phyloP scores from a whole-genome alignment of 441 rosid genomes.

The Raphanus hybrid region DNA sequence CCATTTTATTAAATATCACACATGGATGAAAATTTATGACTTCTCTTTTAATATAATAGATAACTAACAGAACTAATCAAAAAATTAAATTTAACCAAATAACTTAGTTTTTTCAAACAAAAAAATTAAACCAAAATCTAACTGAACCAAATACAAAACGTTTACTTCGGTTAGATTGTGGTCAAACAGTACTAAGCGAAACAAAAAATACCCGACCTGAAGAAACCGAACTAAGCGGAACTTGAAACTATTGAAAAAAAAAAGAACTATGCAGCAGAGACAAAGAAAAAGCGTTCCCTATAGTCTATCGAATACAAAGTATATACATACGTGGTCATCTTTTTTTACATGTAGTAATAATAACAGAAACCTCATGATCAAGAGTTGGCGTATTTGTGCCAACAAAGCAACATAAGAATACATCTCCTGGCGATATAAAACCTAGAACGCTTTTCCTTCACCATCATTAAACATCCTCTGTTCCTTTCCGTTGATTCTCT shows the following conservation, averaged over 20 bases:
- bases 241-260: background rate
- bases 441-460: conserved; percentile 57
- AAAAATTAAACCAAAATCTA: too few relatives aligned
- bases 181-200: background rate
- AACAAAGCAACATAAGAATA: conserved; percentile 58
- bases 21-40: too few relatives aligned
- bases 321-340: background rate
- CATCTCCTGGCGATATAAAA: conserved; percentile 59
- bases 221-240: background rate
- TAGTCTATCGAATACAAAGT: background rate
- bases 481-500: conserved; percentile 24
- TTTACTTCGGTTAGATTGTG: too few relatives aligned
- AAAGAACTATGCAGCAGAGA: background rate
- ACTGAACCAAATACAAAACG: too few relatives aligned
- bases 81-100: too few relatives aligned
- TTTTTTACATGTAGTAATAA: background rate
- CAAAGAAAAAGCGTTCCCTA: too few relatives aligned
- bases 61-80: too few relatives aligned
- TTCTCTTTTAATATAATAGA: too few relatives aligned
- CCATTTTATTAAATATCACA: too few relatives aligned
- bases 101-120: too few relatives aligned
- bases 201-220: background rate
- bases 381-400: conserved; percentile 65
- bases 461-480: conserved; percentile 46
- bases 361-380: conserved; percentile 24